phyloP scores from a whole-genome alignment of 768 basidiomycete genomes.

The Suillus lakei region DNA sequence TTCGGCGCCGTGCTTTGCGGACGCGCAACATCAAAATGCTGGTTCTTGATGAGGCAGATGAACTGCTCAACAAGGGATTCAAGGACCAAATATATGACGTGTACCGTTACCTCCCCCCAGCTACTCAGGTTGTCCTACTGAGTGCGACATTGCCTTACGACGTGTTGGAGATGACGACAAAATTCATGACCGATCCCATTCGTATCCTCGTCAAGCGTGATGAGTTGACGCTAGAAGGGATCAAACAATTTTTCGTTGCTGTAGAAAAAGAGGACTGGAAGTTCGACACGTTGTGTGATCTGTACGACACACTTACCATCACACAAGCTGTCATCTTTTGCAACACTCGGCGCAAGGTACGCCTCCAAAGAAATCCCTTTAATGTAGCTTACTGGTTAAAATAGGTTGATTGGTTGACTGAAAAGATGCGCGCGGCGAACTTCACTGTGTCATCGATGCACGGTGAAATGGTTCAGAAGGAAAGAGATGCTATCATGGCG shows the following conservation, averaged over 20 bases:
- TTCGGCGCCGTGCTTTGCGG: constrained; percentile 88
- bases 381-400: constrained; percentile 15
- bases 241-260: constrained; percentile 97
- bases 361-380: constrained; percentile 17
- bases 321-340: constrained; percentile 99
- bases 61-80: constrained; percentile 97
- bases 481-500: constrained; percentile 95
- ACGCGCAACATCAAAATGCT: constrained; percentile 99
- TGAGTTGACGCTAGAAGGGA: constrained; percentile 95
- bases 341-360: constrained; percentile 94
- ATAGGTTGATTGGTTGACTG: constrained; percentile 96
- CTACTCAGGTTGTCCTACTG: constrained; percentile 95
- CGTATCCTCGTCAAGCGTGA: constrained; percentile 99
- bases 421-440: constrained; percentile 99
- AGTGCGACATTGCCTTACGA: constrained; percentile 97
- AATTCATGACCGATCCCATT: constrained; percentile 99
- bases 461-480: constrained; percentile 95
- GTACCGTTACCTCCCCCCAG: constrained; percentile 95
- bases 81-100: constrained; percentile 99
- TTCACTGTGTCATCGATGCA: constrained; percentile 98
- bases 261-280: constrained; percentile 99
- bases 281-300: constrained; percentile 95
- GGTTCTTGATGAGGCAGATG: constrained; percentile 93
- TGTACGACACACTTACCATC: constrained; percentile 98
- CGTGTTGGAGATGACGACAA: constrained; percentile 98